These are phyloP conservation scores for Trichoderma afroharzianum DNA, from an alignment of 2,329 filamentous ascomycete genomes.

Conservation along the genomic window DNA sequence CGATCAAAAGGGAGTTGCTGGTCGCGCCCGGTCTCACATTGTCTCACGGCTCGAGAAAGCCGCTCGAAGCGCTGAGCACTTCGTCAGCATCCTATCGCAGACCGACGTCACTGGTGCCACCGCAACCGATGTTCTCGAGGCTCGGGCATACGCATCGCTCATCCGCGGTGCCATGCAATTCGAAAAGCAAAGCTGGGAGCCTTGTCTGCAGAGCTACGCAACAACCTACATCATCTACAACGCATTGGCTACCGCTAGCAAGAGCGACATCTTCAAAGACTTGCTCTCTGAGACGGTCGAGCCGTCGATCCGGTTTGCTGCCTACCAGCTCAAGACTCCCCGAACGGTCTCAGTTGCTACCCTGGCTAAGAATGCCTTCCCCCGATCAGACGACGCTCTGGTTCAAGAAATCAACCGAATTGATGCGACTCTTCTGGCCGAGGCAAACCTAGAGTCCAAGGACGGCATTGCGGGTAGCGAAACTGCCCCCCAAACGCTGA, in stretches of 20 bases:
- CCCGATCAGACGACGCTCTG: slow-evolving; percentile 58
- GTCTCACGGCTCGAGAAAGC: slow-evolving; percentile 84
- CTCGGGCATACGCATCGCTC: slow-evolving; percentile 75
- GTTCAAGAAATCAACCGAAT: slow-evolving; percentile 66
- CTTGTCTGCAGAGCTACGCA: slow-evolving; percentile 72
- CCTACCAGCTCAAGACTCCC: slow-evolving; percentile 85
- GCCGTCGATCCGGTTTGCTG: slow-evolving; percentile 88
- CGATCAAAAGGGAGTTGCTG: slow-evolving; percentile 74
- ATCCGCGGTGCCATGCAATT: slow-evolving; percentile 75
- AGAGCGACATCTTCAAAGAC: slow-evolving; percentile 78
- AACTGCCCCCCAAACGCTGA: slow-evolving; percentile 68
- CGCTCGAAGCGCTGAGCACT: slow-evolving; percentile 61
- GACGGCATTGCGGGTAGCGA: slow-evolving; percentile 48
- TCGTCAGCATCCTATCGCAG: slow-evolving; percentile 65
- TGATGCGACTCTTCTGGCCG: slow-evolving; percentile 63
- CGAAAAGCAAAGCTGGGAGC: slow-evolving; percentile 83
- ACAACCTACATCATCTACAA: slow-evolving; percentile 79
- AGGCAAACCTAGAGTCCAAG: slow-evolving; percentile 46
- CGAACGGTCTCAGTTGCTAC: slow-evolving; percentile 77
- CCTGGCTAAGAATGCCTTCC: slow-evolving; percentile 77
- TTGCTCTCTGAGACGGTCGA: slow-evolving; percentile 82
- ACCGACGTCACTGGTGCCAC: slow-evolving; percentile 60
- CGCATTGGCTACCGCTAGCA: slow-evolving; percentile 58
- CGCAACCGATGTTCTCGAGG: slow-evolving; percentile 73
- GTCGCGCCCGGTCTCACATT: slow-evolving; percentile 80